Evolutionary conservation across 1,139 yeast species (phyloP).

Genomic region (Protomyces inundatus): DNA sequence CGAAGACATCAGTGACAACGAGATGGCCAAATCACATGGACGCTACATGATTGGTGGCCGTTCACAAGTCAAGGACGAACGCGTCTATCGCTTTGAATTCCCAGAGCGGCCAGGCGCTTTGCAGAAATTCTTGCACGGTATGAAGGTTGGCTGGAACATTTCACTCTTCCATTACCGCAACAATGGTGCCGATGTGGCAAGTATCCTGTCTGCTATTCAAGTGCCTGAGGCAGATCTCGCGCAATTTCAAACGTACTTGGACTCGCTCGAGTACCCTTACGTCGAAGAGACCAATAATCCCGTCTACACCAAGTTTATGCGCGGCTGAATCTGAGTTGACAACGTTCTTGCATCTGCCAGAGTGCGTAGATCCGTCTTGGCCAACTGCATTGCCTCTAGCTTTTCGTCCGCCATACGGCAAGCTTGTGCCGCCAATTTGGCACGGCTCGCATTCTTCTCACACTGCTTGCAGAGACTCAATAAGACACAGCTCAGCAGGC

Average conservation of each 20-base stretch:
- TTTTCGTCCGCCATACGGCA: not conserved
- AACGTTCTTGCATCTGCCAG: too few species aligned
- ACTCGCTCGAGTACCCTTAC: constrained; percentile 67
- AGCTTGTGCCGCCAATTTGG: not conserved
- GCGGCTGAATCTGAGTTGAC: not conserved
- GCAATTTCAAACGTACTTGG: constrained; percentile 62
- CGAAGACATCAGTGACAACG: constrained; percentile 80
- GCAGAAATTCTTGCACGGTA: constrained; percentile 63
- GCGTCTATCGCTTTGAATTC: constrained; percentile 78
- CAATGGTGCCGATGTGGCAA: constrained; percentile 92
- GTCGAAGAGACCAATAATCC: constrained; percentile 78
- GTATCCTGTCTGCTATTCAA: constrained; percentile 80
- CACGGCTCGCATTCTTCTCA: not conserved
- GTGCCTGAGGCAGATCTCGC: constrained; percentile 68
- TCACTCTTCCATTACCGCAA: constrained; percentile 94
- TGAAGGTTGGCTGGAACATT: constrained; percentile 80
- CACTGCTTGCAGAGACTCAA: not conserved
- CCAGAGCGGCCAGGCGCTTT: constrained; percentile 97
- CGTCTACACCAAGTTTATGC: constrained; percentile 47
- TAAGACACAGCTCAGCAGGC: not conserved
- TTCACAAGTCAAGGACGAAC: constrained; percentile 61
- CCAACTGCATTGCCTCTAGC: not conserved
- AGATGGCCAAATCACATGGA: constrained; percentile 92
- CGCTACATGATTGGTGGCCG: constrained; percentile 94
- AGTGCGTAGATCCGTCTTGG: too few species aligned